Percentiles rank a stretch among this genome's conserved stretches.
Evolutionary conservation across 2,329 filamentous ascomycete genomes (phyloP).

Genomic region (Cadophora sp.): DNA sequence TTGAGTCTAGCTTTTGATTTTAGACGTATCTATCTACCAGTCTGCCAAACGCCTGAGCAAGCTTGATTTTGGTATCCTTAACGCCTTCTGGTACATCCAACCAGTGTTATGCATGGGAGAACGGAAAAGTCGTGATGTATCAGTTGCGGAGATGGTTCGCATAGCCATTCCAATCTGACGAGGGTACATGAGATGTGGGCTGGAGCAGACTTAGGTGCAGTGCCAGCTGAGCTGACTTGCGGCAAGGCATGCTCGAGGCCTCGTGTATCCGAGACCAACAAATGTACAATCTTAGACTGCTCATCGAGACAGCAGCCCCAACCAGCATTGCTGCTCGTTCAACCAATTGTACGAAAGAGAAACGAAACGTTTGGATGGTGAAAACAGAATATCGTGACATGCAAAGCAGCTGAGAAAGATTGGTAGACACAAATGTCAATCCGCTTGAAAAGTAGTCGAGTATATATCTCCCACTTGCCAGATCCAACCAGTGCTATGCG

Average conservation of each 20-base stretch:
- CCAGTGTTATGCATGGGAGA: slow-evolving; percentile 33
- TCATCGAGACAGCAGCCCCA: not conserved
- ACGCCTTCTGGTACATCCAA: slow-evolving; percentile 36
- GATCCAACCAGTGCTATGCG: not conserved
- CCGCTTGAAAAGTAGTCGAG: not conserved
- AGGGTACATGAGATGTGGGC: not conserved
- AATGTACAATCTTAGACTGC: too few species aligned
- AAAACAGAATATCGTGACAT: not conserved
- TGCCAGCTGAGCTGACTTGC: not conserved
- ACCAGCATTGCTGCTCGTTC: not conserved
- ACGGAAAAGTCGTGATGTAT: not conserved
- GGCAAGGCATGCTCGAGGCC: too few species aligned
- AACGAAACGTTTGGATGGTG: not conserved
- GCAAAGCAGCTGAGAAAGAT: not conserved
- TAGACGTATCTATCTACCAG: slow-evolving; percentile 15
- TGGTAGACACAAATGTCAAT: not conserved
- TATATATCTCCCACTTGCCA: not conserved
- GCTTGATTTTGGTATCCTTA: slow-evolving; percentile 36
- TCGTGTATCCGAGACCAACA: too few species aligned
- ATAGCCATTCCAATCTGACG: not conserved
- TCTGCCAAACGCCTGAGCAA: slow-evolving; percentile 26
- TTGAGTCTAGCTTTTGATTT: slow-evolving; percentile 10
- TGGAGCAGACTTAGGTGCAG: not conserved
- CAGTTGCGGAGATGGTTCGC: not conserved
- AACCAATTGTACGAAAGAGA: not conserved